Percentiles rank a stretch among this genome's conserved stretches.
Evolutionary conservation across 2,329 filamentous ascomycete genomes (phyloP).

Genomic region (Albifimbria verrucaria): DNA sequence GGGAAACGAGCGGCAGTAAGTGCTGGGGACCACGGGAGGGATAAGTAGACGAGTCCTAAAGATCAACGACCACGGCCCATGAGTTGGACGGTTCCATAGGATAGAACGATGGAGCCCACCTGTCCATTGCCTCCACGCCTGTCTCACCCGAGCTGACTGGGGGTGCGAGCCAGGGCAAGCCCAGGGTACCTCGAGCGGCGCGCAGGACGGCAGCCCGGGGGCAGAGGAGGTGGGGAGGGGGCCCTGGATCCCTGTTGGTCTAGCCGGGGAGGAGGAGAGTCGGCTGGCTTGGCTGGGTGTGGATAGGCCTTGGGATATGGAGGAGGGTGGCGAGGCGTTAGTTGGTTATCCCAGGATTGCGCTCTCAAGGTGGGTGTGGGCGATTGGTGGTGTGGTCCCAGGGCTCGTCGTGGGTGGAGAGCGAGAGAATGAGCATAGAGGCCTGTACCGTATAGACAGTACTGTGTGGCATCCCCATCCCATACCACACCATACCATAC

Average conservation of each 20-base stretch:
- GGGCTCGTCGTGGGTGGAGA: not conserved
- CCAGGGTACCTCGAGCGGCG: constrained; percentile 16
- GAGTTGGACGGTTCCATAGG: constrained; percentile 7
- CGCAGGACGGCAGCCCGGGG: constrained; percentile 2
- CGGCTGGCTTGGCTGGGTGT: not conserved
- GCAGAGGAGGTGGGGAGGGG: too few species aligned
- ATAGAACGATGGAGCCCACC: constrained; percentile 10
- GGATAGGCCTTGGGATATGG: not conserved
- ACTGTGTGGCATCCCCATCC: too few species aligned
- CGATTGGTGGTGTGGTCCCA: not conserved
- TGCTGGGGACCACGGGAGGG: constrained; percentile 40
- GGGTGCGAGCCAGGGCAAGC: constrained; percentile 15
- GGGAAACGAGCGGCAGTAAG: constrained; percentile 29
- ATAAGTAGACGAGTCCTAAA: constrained; percentile 46
- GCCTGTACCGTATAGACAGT: too few species aligned
- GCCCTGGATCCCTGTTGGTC: not conserved
- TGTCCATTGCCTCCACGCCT: constrained; percentile 37
- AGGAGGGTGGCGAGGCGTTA: not conserved
- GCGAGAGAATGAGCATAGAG: too few species aligned
- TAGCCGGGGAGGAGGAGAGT: not conserved
- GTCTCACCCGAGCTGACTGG: constrained; percentile 51
- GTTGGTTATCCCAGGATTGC: not conserved
- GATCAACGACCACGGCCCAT: constrained; percentile 29
- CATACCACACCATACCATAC: too few species aligned
- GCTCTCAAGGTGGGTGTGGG: not conserved